A percentile compares a stretch with the other conserved stretches of the same genome.
phyloP scores from a whole-genome alignment of 768 basidiomycete species.

The Rhodosporidiobolus odoratus region DNA sequence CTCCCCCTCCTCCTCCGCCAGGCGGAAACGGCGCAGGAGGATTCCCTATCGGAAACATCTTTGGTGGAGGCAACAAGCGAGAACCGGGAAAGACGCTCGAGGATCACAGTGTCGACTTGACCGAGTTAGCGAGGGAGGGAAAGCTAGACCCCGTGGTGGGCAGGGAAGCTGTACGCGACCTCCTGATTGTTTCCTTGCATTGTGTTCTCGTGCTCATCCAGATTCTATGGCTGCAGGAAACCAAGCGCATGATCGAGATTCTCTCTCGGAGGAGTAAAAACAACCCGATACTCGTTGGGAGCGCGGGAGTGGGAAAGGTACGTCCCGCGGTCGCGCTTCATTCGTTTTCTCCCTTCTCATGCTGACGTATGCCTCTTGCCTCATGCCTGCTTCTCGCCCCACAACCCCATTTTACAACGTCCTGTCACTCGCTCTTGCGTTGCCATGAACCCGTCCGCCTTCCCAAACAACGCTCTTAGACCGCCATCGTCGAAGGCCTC shows the following conservation, averaged over 20 bases:
- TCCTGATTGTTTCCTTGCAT: too few species aligned
- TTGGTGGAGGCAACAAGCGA: conserved; percentile 20
- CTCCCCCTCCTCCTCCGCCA: background rate
- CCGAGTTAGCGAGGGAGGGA: conserved; percentile 45
- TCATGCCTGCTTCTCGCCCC: conserved; percentile 55
- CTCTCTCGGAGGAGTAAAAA: conserved; percentile 58
- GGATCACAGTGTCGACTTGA: conserved; percentile 43
- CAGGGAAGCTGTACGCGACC: conserved; percentile 4
- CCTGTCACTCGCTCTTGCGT: background rate
- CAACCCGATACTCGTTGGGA: conserved; percentile 85
- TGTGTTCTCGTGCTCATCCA: too few species aligned
- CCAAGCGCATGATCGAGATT: conserved; percentile 32
- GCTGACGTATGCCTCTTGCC: too few species aligned
- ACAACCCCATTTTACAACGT: background rate
- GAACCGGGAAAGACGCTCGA: conserved; percentile 32
- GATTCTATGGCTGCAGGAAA: conserved; percentile 16
- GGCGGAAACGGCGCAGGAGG: conserved; percentile 22
- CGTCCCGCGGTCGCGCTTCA: background rate
- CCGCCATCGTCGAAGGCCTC: conserved; percentile 86
- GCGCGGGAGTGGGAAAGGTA: conserved; percentile 54
- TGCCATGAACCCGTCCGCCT: background rate
- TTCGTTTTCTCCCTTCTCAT: background rate
- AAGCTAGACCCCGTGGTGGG: conserved; percentile 38
- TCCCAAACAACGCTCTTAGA: conserved; percentile 47
- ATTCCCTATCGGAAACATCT: conserved; percentile 39